phyloP scores from a whole-genome alignment of 1,284 basidiomycete species.

The Takashimella tepidaria region DNA sequence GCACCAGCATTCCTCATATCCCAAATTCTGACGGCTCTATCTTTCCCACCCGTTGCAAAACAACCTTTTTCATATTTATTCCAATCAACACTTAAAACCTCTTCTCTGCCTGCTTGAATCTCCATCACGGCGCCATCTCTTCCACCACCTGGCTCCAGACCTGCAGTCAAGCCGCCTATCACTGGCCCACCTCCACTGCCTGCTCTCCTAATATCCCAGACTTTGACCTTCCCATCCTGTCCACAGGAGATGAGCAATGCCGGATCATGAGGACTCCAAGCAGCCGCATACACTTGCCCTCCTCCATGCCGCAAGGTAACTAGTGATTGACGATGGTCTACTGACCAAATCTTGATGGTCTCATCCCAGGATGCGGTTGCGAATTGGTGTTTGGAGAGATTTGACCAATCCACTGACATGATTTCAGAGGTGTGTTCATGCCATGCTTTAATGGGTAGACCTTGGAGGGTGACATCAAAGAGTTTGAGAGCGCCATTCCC shows the following conservation, averaged over 20 bases:
- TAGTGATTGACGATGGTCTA: constrained; percentile 70
- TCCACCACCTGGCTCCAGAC: neutral
- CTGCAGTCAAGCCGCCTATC: too few species aligned
- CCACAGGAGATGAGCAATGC: constrained; percentile 75
- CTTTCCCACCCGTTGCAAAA: constrained; percentile 52
- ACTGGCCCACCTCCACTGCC: too few species aligned
- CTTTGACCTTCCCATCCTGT: constrained; percentile 71
- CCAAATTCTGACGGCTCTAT: constrained; percentile 50
- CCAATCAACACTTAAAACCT: constrained; percentile 48
- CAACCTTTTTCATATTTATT: constrained; percentile 54
- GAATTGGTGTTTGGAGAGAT: constrained; percentile 85
- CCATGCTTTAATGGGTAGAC: constrained; percentile 76
- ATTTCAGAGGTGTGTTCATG: constrained; percentile 89
- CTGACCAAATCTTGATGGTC: constrained; percentile 82
- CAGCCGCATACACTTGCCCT: constrained; percentile 70
- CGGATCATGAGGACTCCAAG: constrained; percentile 87
- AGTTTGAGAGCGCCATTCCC: constrained; percentile 88
- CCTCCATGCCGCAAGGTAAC: constrained; percentile 65
- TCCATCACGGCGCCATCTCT: too few species aligned
- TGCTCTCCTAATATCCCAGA: constrained; percentile 58
- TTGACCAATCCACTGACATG: constrained; percentile 96
- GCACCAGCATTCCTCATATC: constrained; percentile 42
- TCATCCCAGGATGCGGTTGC: constrained; percentile 90
- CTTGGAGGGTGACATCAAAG: constrained; percentile 75
- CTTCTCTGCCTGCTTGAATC: neutral